Base-by-base conservation (phyloP, 1,284 basidiomycete species). In the Apiotrichum domesticum region DNA sequence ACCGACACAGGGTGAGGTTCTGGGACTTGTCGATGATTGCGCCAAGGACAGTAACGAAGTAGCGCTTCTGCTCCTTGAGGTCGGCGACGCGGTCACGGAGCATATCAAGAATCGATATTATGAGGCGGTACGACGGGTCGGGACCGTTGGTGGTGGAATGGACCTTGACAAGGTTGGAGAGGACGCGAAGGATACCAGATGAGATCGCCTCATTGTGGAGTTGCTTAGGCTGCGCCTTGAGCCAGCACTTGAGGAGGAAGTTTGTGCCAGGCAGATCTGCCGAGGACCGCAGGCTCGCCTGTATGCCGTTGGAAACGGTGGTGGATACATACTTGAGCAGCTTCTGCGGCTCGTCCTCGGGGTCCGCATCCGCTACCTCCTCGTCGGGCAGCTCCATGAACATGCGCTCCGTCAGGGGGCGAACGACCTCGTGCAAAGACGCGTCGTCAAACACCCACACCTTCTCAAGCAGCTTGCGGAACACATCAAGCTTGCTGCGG, bases 21-120 rank as follows among this genome's bases (percentile, higher is more conserved):
- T 88, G 86, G n/a, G 93, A 96, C 73, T 94, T 92, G 68, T 98
- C 95, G 44, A 94, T 86, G 37, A 98, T 81, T 50, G 87, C 84
- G 15, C 87, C 84, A 53, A 97, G 82, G 3, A 80, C 79, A 52
- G 76, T 86, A 51, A 95, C 79, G 58, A 97, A 81, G 78, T 84
- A 85, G n/a, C 80, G 73, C 8, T 82, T 75, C 57, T 82, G 79
- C 59, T 83, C 82, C 47, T 78, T 77, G 40, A 83, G 72, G 57
- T 80, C 77, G 39, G 75, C 75, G n/a, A 82, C 77, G 15, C 81
- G 76, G 54, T 74, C 71, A 32, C 80, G 79, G 35, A 82, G 71
- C 43, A 84, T 72, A 59, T 81, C 78, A 43, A 83, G 76, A 39
- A 80, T 76, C 37, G 77, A 76, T 61, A 81, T 78, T 64, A 83